phyloP scores from a whole-genome alignment of 257 asterid genomes.

The Gynochthodes officinalis region DNA sequence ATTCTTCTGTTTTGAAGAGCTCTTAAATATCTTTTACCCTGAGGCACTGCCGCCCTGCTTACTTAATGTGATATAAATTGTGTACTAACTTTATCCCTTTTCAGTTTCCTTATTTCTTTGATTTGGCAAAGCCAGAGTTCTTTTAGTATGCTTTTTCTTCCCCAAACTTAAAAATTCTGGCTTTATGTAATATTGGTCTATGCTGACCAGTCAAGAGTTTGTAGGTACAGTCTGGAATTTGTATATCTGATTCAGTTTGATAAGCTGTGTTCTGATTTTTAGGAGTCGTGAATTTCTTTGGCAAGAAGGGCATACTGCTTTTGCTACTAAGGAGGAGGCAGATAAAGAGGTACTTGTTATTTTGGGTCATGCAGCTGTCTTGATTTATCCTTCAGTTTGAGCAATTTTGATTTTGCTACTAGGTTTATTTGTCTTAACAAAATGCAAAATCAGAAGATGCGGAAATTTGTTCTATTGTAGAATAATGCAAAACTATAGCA shows the following conservation, averaged over 20 bases:
- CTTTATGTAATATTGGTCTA: not conserved
- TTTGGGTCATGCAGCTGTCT: constrained; percentile 4
- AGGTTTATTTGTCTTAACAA: no score
- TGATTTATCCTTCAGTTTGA: no score
- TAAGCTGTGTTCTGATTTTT: constrained; percentile 17
- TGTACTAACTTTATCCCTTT: not conserved
- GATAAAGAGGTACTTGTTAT: constrained; percentile 63
- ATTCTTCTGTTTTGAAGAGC: not conserved
- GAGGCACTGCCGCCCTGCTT: no score
- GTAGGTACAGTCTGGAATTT: no score
- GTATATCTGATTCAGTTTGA: constrained; percentile 14
- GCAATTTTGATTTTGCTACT: no score
- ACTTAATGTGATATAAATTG: no score
- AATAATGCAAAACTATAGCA: not conserved
- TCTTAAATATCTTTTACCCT: not conserved
- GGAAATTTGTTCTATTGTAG: not conserved
- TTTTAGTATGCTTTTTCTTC: constrained; percentile 1
- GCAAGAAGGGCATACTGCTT: constrained; percentile 99
- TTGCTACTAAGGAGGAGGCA: constrained; percentile 92
- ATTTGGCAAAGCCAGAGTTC: not conserved
- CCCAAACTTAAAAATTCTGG: not conserved
- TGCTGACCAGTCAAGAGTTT: not conserved
- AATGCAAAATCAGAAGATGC: no score
- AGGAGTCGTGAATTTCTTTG: constrained; percentile 99
- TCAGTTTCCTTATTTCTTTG: not conserved